Evolutionary conservation across 495 filamentous ascomycete genomes (phyloP), one percentile per base, ranked within the genome.

Genomic region (Trichoderma asperelloides): DNA sequence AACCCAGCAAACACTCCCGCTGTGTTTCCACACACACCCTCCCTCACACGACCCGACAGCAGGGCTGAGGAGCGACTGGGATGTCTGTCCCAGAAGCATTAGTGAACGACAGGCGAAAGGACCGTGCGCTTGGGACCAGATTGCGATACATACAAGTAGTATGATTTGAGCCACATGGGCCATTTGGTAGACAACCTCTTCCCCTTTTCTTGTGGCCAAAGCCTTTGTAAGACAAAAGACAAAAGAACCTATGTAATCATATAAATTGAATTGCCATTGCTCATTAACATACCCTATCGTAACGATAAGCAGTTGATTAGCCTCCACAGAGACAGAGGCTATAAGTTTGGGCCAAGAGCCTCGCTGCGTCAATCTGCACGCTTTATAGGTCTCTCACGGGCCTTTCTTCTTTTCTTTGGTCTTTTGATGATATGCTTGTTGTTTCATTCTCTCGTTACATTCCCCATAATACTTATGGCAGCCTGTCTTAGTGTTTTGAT

Each of bases 11-110:
- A n/a, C 55, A 60, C 30, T 28, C 23, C 55, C 55, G 55, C 55
- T 12, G 30, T 60, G 4, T 13, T 13, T 60, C 23, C 55, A 60
- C 25, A n/a, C 55, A 60, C 55, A 25, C 55, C 55, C 33, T 37
- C 33, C 21, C 55, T 60, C 55, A 60, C 55, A 60, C 23, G 55
- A 60, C 55, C 55, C 55, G 25, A 60, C 55, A 60, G 55, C 55
- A 60, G 55, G 55, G 55, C 55, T 60, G 55, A 60, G 55, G 27
- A 60, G 49, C 55, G 55, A 30, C 55, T 30, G 27, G 55, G 55
- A 60, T 60, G 12, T 30, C 43, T 60, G 12, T 30, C 23, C 55
- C 55, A 60, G 55, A 16, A 60, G 23, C 23, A 28, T 60, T 60
- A 60, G 55, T 60, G 23, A 30, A 60, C 55, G 23, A 27, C 55